phyloP scores from a whole-genome alignment of 306 rosid species.

The Quercus mongolica region DNA sequence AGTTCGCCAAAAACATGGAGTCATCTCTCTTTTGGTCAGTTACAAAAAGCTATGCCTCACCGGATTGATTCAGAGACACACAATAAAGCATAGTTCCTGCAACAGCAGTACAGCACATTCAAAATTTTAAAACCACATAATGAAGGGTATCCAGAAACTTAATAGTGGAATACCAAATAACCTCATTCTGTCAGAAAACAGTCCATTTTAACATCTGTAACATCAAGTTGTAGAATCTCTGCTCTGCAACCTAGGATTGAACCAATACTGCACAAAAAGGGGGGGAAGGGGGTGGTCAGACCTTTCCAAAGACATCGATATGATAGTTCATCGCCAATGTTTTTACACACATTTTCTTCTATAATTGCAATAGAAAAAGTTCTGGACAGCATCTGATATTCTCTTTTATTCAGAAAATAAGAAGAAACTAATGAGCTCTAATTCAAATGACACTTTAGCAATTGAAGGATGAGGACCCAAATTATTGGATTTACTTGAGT shows the following conservation, averaged over 20 bases:
- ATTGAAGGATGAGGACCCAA: no score
- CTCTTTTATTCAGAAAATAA: no score
- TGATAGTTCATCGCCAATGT: not conserved
- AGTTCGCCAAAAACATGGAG: not conserved
- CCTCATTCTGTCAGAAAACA: slow-evolving; percentile 45
- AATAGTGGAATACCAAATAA: not conserved
- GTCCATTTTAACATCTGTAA: slow-evolving; percentile 90
- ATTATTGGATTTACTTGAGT: no score
- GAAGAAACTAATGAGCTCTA: no score
- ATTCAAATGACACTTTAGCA: no score
- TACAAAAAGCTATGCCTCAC: not conserved
- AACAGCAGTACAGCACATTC: not conserved
- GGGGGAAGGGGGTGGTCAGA: not conserved
- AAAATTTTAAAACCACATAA: not conserved
- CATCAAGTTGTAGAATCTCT: slow-evolving; percentile 87
- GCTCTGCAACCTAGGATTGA: slow-evolving; percentile 83
- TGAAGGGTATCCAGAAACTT: not conserved
- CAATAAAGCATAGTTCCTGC: not conserved
- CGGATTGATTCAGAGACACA: not conserved
- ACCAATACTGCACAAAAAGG: slow-evolving; percentile 56
- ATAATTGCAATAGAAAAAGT: not conserved
- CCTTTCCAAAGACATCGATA: not conserved
- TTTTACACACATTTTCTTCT: not conserved
- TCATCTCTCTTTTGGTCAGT: not conserved
- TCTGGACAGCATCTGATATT: not conserved